Evolutionary conservation across 2,329 filamentous ascomycete species (phyloP).

Genomic region (Ilyonectria mors-panacis): DNA sequence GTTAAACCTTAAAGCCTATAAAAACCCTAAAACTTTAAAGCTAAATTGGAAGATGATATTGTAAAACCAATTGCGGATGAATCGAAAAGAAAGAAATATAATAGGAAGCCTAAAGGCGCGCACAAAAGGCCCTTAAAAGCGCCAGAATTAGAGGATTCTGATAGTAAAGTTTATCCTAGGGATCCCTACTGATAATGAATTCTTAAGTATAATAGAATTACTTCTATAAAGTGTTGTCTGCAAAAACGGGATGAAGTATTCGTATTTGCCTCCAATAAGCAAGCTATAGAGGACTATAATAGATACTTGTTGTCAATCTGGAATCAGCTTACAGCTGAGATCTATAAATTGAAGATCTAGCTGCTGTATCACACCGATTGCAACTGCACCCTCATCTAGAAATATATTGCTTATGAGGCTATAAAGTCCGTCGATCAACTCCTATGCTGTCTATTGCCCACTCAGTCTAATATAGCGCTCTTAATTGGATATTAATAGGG

Average conservation of each 20-base stretch:
- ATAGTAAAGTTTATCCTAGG: slow-evolving; percentile 39
- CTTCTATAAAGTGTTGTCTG: slow-evolving; percentile 51
- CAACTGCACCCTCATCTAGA: slow-evolving; percentile 35
- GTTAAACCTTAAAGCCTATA: slow-evolving; percentile 25
- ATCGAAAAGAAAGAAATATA: slow-evolving; percentile 38
- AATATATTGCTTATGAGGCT: slow-evolving; percentile 51
- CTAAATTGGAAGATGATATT: slow-evolving; percentile 23
- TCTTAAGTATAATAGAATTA: slow-evolving; percentile 51
- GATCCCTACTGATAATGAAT: slow-evolving; percentile 45
- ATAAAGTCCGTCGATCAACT: slow-evolving; percentile 48
- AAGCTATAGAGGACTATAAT: slow-evolving; percentile 50
- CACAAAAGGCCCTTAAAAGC: slow-evolving; percentile 31
- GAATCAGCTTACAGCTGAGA: slow-evolving; percentile 47
- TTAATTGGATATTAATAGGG: slow-evolving; percentile 38
- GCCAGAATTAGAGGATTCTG: slow-evolving; percentile 29
- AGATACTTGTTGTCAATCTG: slow-evolving; percentile 47
- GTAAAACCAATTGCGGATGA: slow-evolving; percentile 21
- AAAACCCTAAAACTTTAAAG: slow-evolving; percentile 26
- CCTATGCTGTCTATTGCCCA: slow-evolving; percentile 30
- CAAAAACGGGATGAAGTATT: slow-evolving; percentile 51
- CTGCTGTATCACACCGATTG: slow-evolving; percentile 48
- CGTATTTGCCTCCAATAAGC: slow-evolving; percentile 47
- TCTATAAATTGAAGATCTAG: slow-evolving; percentile 50
- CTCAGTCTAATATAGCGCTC: slow-evolving; percentile 32
- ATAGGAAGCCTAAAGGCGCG: slow-evolving; percentile 44